Percentiles rank a stretch among this genome's conserved stretches.
Conservation (phyloP, 345 rosid species). For the Iberis pinnata region DNA sequence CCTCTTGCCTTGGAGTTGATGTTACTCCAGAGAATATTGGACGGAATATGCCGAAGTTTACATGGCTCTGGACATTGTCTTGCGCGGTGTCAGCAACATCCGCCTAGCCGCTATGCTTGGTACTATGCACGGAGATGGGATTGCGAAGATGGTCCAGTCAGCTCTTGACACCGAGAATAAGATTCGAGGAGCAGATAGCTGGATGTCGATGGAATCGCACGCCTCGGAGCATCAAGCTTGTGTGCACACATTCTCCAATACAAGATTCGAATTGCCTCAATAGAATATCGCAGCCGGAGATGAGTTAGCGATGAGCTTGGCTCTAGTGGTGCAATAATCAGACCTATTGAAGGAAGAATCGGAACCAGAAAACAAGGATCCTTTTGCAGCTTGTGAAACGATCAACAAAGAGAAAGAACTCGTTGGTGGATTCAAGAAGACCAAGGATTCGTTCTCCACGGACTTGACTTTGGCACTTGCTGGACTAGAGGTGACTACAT, state of each 20-base stretch:
- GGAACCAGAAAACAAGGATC: slow-evolving; percentile 59
- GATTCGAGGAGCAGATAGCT: slow-evolving; percentile 86
- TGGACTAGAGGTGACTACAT: slow-evolving; percentile 81
- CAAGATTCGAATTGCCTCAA: slow-evolving; percentile 63
- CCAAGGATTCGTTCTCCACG: slow-evolving; percentile 52
- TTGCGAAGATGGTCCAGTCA: slow-evolving; percentile 98
- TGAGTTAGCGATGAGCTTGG: slow-evolving; percentile 54
- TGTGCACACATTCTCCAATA: slow-evolving; percentile 55
- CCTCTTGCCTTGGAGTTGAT: slow-evolving; percentile 98
- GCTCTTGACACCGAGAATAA: slow-evolving; percentile 81
- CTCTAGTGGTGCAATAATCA: slow-evolving; percentile 43
- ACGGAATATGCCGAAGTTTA: slow-evolving; percentile 91
- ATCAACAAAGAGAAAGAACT: slow-evolving; percentile 68
- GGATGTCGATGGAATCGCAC: slow-evolving; percentile 55
- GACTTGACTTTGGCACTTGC: slow-evolving; percentile 81
- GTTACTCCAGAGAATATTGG: slow-evolving; percentile 95
- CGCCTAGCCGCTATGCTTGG: slow-evolving; percentile 92
- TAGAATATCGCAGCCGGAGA: slow-evolving; percentile 85
- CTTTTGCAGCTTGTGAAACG: slow-evolving; percentile 79
- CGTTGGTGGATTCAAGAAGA: slow-evolving; percentile 84
- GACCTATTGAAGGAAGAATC: slow-evolving; percentile 60
- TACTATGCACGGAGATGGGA: slow-evolving; percentile 91
- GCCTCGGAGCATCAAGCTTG: slow-evolving; percentile 59
- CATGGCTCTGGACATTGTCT: slow-evolving; percentile 93
- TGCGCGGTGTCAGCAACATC: slow-evolving; percentile 83